Percentiles rank a stretch among this genome's conserved stretches.
Conservation (phyloP, 257 asterid genomes). For the Plectranthus barbatus region DNA sequence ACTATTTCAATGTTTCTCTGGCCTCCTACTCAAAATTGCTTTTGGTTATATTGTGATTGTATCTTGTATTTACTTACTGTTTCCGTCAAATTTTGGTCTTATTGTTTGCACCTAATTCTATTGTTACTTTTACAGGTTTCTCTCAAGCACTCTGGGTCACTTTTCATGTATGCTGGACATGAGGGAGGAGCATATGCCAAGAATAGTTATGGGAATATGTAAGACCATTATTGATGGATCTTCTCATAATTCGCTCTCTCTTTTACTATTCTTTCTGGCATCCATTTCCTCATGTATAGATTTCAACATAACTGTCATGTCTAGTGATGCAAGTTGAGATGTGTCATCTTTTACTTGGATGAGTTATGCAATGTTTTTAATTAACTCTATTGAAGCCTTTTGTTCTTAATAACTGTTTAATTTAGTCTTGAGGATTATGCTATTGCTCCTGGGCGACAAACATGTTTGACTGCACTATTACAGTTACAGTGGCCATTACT, state of each 20-base stretch:
- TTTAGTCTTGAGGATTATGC: background rate
- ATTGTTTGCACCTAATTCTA: constrained; percentile 3
- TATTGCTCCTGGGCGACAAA: background rate
- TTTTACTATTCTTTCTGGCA: background rate
- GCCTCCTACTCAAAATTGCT: background rate
- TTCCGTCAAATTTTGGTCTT: background rate
- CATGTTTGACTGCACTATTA: background rate
- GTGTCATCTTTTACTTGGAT: background rate
- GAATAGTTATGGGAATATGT: constrained; percentile 93
- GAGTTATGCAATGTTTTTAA: background rate
- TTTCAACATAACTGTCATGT: constrained; percentile 1
- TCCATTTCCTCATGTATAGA: constrained; percentile 1
- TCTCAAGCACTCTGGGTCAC: constrained; percentile 97
- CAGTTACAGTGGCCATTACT: background rate
- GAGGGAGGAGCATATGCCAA: constrained; percentile 98
- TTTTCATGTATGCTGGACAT: constrained; percentile 97
- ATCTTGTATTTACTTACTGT: background rate
- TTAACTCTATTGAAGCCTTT: background rate
- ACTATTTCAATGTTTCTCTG: constrained; percentile 8
- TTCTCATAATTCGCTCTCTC: background rate
- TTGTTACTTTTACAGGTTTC: constrained; percentile 54
- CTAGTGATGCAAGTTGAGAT: background rate
- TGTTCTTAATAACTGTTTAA: background rate
- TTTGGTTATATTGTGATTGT: background rate
- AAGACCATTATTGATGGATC: constrained; percentile 20